phyloP scores from a whole-genome alignment of 768 basidiomycete genomes.

The Sarcodon aspratus region DNA sequence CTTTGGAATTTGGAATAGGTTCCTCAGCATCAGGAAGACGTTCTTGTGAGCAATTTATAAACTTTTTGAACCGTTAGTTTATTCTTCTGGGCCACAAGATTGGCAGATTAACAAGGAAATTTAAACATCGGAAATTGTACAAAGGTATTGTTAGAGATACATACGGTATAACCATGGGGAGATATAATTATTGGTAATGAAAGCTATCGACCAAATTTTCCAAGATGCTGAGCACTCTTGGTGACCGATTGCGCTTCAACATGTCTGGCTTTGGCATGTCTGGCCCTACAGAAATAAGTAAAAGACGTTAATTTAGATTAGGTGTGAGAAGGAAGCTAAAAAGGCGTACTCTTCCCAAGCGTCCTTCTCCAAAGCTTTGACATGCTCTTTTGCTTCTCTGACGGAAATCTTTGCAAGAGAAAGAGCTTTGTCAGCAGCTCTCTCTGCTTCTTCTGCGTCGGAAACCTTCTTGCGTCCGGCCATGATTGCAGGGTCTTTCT shows the following conservation, averaged over 20 bases:
- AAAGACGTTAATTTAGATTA: not conserved
- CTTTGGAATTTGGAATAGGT: no score
- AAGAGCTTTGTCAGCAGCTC: constrained; percentile 39
- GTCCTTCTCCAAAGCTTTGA: constrained; percentile 37
- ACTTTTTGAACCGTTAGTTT: no score
- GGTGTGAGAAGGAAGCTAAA: not conserved
- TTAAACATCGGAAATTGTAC: no score
- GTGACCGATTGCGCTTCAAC: constrained; percentile 37
- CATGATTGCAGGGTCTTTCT: constrained; percentile 33
- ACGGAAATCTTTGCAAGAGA: constrained; percentile 32
- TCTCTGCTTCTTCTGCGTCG: constrained; percentile 39
- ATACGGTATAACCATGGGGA: no score
- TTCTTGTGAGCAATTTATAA: no score
- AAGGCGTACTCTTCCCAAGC: constrained; percentile 37
- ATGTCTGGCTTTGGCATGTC: constrained; percentile 41
- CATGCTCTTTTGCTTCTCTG: constrained; percentile 34
- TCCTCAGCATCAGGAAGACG: no score
- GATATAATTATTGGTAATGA: no score
- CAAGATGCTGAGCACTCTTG: constrained; percentile 35
- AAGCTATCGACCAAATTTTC: constrained; percentile 12
- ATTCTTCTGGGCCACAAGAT: no score
- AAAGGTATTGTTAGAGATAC: no score
- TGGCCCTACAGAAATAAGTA: constrained; percentile 22
- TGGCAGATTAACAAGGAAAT: no score
- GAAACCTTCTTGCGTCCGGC: constrained; percentile 38